phyloP scores from a whole-genome alignment of 2,329 filamentous ascomycete genomes.

The Cladobotryum protrusum region DNA sequence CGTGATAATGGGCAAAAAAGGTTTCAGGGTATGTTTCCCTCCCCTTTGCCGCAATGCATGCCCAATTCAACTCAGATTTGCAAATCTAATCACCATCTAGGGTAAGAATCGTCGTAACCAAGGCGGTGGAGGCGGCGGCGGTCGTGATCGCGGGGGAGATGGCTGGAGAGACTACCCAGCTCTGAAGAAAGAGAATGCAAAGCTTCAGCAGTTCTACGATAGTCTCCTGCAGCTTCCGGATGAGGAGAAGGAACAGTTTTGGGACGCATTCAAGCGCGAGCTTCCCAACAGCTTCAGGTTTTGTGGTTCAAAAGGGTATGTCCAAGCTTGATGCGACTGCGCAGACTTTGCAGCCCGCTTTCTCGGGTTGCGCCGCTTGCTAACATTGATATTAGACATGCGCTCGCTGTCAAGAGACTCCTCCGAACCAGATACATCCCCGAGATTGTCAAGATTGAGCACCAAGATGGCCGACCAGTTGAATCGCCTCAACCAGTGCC shows the following conservation, averaged over 20 bases:
- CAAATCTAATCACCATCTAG: constrained; percentile 15
- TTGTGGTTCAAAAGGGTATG: constrained; percentile 84
- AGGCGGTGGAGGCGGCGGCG: constrained; percentile 29
- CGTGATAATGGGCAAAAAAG: constrained; percentile 32
- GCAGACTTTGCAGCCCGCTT: background rate
- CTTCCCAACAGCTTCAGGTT: constrained; percentile 97
- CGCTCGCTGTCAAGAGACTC: constrained; percentile 83
- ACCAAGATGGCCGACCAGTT: constrained; percentile 74
- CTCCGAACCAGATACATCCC: constrained; percentile 86
- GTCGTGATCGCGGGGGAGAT: constrained; percentile 17
- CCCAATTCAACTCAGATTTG: background rate
- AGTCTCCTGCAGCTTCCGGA: constrained; percentile 67
- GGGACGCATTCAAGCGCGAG: constrained; percentile 74
- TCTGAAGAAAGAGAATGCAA: constrained; percentile 71
- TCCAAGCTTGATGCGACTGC: constrained; percentile 4
- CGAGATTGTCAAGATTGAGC: constrained; percentile 76
- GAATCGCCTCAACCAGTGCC: constrained; percentile 73
- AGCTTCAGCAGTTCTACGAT: constrained; percentile 84
- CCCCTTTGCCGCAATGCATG: background rate
- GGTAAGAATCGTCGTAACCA: constrained; percentile 28
- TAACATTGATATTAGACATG: constrained; percentile 55
- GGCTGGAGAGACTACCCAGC: constrained; percentile 32
- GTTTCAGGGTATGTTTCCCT: constrained; percentile 30
- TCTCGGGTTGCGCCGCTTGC: constrained; percentile 1
- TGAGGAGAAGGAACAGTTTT: constrained; percentile 74